Conservation (phyloP, 2,329 filamentous ascomycete genomes). For the Magnaporthiopsis rhizophila region DNA sequence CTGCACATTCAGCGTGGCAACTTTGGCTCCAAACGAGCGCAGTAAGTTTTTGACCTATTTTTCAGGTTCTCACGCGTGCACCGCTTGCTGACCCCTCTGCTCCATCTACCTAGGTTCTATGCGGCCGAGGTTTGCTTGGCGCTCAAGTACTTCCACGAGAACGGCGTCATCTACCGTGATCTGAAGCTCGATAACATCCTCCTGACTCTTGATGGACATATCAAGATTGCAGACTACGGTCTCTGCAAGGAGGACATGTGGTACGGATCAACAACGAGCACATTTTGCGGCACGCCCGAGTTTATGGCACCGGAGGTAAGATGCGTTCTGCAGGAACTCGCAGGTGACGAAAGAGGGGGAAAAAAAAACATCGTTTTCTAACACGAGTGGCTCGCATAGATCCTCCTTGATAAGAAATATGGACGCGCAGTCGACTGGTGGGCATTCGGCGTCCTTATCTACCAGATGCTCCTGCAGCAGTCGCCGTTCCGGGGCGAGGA, state of each 20-base stretch:
- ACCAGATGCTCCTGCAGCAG: slow-evolving; percentile 98
- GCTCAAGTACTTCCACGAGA: slow-evolving; percentile 98
- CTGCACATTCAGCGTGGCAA: slow-evolving; percentile 95
- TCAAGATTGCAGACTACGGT: slow-evolving; percentile 98
- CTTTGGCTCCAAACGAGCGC: slow-evolving; percentile 90
- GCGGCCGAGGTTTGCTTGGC: slow-evolving; percentile 95
- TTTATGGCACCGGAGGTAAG: slow-evolving; percentile 97
- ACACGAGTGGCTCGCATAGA: slow-evolving; percentile 43
- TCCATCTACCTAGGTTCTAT: slow-evolving; percentile 64
- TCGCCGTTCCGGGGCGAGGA: slow-evolving; percentile 98
- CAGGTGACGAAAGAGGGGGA: background rate
- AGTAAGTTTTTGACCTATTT: slow-evolving; percentile 50
- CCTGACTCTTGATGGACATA: slow-evolving; percentile 88
- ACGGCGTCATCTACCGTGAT: slow-evolving; percentile 97
- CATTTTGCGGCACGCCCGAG: slow-evolving; percentile 98
- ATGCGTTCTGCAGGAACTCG: background rate
- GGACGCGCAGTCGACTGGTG: slow-evolving; percentile 97
- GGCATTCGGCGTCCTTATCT: slow-evolving; percentile 98
- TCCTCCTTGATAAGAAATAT: slow-evolving; percentile 96
- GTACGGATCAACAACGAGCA: slow-evolving; percentile 94
- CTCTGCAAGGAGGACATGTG: slow-evolving; percentile 99
- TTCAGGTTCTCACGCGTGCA: background rate
- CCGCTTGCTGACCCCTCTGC: slow-evolving; percentile 9
- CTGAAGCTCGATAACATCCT: slow-evolving; percentile 91
- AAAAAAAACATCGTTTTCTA: background rate